Base-by-base conservation (phyloP, 1,284 basidiomycete species). In the Cronartium quercuum region DNA sequence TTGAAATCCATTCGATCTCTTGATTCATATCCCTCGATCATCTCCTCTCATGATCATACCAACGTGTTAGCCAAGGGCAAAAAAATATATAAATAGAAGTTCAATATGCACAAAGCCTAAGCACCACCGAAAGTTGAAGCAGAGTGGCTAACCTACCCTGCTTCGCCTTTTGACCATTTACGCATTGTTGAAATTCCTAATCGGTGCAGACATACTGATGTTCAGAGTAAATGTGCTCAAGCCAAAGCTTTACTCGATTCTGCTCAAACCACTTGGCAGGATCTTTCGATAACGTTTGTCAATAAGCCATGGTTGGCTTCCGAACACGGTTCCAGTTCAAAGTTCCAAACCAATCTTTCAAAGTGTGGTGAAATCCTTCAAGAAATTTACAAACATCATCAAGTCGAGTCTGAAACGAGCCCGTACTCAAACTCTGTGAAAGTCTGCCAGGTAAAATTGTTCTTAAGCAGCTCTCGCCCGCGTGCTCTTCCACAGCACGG, bases 261-360 rank as follows among this genome's bases (percentile, higher is more conserved):
- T 24, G 62, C 69, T 35, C 60, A 58, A 57, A 55, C 38, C 2
- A 42, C 69, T 37, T 73, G 69, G 69, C 38, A 73, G 42, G 34
- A 73, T 18, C 57, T 73, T 55, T 60, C 69, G 24, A 55, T n/a
- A 10, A 29, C 69, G 7, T 73, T 55, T 62, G 47, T 60, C 12
- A 51, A 73, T 35, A 63, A 40, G n/a, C 69, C 69, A 18, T 73
- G 69, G 69, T 58, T 73, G 62, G 69, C 68, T 15, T 70, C 68
- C 37, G 57, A 62, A 29, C 51, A 57, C 37, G 24, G 12, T 21
- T 47, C 47, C 5, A 73, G 63, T 7, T 44, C n/a, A 41, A 65
- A 12, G 37, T 38, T 73, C 6, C 40, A 73, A 29, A 44, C 62
- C 21, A 61, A 64, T 34, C 63, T 61, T 44, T 41, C 44, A 42